Evolutionary conservation across 495 filamentous ascomycete genomes (phyloP).

Genomic region (Podospora pseudoanserina): DNA sequence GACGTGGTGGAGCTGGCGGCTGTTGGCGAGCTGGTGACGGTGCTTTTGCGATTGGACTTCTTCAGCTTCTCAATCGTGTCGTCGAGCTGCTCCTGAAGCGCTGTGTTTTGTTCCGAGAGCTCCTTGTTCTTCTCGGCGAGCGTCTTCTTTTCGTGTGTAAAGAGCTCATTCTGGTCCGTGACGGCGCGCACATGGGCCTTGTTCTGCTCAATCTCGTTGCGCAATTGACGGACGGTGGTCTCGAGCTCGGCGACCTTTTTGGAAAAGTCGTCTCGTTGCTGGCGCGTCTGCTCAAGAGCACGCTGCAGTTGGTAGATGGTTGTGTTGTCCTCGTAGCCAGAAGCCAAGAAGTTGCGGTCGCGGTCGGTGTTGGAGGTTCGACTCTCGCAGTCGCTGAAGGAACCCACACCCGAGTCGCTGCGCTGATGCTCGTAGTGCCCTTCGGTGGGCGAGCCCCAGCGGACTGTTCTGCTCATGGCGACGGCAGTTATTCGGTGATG

Average conservation of each 20-base stretch:
- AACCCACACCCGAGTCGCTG: constrained; percentile 38
- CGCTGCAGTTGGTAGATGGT: constrained; percentile 27
- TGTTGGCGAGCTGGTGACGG: background rate
- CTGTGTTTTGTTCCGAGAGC: constrained; percentile 79
- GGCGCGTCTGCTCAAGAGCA: constrained; percentile 13
- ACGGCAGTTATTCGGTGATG: constrained; percentile 19
- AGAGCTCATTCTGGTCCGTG: constrained; percentile 72
- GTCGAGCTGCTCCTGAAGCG: constrained; percentile 80
- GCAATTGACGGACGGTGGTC: constrained; percentile 43
- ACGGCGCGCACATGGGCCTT: constrained; percentile 75
- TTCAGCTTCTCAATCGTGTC: constrained; percentile 72
- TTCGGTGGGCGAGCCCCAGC: constrained; percentile 34
- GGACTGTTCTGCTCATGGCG: constrained; percentile 36
- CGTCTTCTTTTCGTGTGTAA: constrained; percentile 54
- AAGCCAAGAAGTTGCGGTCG: constrained; percentile 24
- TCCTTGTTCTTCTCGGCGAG: constrained; percentile 81
- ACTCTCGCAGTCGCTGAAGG: constrained; percentile 35
- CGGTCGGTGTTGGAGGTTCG: constrained; percentile 28
- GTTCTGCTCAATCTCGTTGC: constrained; percentile 61
- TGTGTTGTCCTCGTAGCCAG: constrained; percentile 26
- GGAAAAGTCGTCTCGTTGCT: constrained; percentile 23
- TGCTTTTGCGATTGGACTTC: constrained; percentile 54
- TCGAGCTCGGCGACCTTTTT: constrained; percentile 39
- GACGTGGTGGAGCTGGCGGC: constrained; percentile 9
- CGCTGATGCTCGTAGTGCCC: constrained; percentile 32